These are phyloP conservation scores for Fusarium musae DNA, from an alignment of 2,329 filamentous ascomycete species.

Conservation along the genomic window DNA sequence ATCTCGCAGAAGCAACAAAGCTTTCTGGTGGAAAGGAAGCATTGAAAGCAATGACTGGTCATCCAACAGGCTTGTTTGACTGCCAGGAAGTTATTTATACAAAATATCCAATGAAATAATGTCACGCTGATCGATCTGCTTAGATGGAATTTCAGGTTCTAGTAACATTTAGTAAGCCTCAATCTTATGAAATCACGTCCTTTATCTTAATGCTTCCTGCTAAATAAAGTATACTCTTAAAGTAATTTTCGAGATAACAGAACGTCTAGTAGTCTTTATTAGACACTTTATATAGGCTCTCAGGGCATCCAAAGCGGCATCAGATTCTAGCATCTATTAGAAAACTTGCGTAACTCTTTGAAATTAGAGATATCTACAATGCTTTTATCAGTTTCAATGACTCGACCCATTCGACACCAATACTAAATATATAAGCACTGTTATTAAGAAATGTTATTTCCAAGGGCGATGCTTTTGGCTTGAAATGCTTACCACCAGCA, in stretches of 20 bases:
- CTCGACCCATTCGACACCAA: not conserved
- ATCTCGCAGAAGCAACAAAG: not conserved
- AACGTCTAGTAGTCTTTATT: fast-evolving
- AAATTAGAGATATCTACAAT: not conserved
- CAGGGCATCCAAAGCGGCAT: fast-evolving
- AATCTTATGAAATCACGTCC: fast-evolving
- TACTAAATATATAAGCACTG: fast-evolving
- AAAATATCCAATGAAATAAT: fast-evolving
- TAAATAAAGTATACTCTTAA: fast-evolving
- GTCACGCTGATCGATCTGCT: fast-evolving
- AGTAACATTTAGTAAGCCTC: fast-evolving
- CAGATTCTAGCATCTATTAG: not conserved
- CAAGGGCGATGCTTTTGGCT: not conserved
- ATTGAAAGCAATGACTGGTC: fast-evolving
- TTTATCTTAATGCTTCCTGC: fast-evolving
- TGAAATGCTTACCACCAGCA: fast-evolving
- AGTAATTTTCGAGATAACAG: fast-evolving
- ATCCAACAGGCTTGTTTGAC: fast-evolving
- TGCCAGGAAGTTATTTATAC: fast-evolving
- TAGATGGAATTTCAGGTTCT: fast-evolving
- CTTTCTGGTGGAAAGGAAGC: fast-evolving
- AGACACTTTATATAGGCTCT: not conserved
- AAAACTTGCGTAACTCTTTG: fast-evolving
- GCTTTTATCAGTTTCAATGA: not conserved
- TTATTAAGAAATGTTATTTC: not conserved